Conservation (phyloP, 345 rosid species). For the Citrus inodora region DNA sequence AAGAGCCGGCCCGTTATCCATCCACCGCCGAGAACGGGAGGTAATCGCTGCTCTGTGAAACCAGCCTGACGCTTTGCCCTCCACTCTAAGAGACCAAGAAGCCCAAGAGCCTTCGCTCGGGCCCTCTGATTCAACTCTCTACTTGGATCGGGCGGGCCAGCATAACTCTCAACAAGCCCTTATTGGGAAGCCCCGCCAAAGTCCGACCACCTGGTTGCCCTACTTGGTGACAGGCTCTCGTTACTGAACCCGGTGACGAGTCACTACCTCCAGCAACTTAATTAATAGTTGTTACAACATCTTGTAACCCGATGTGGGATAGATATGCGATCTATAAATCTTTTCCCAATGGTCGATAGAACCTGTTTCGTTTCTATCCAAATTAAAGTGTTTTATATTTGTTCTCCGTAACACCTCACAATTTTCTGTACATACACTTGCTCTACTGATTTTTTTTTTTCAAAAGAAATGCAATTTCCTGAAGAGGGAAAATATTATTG, state of each 20-base stretch:
- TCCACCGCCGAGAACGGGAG: constrained; percentile 23
- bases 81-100: constrained; percentile 2
- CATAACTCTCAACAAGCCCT: background rate
- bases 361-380: too few relatives aligned
- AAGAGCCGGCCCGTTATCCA: background rate
- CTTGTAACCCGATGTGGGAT: background rate
- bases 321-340: background rate
- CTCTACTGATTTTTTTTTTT: too few relatives aligned
- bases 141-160: background rate
- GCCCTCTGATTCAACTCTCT: background rate
- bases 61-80: constrained; percentile 47
- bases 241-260: background rate
- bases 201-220: background rate
- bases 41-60: constrained; percentile 41
- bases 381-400: too few relatives aligned
- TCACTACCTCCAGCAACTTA: accelerated
- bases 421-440: too few relatives aligned
- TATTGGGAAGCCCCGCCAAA: too few relatives aligned
- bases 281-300: background rate
- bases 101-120: constrained; percentile 20
- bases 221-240: background rate
- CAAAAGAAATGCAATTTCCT: too few relatives aligned
- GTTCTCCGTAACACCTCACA: too few relatives aligned
- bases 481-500: too few relatives aligned
- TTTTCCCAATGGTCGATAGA: too few relatives aligned